Conservation (phyloP, 164 flowering plant genomes). For the Sextonia rubra region DNA sequence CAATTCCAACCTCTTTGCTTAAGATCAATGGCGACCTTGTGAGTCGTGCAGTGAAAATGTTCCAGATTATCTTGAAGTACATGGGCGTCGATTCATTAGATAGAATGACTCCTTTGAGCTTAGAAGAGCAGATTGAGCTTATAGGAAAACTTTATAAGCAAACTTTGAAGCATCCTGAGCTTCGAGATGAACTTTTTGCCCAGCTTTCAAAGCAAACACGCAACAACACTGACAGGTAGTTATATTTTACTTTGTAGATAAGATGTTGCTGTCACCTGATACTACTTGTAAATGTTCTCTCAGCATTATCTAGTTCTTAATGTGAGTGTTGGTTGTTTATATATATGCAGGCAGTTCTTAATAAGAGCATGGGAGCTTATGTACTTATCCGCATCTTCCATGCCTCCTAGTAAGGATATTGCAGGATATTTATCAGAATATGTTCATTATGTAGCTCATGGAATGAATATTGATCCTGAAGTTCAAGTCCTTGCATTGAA, state of each 20-base stretch:
- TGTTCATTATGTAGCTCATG: slow-evolving; percentile 80
- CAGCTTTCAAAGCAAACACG: slow-evolving; percentile 96
- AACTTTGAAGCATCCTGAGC: slow-evolving; percentile 87
- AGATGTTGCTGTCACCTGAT: neutral
- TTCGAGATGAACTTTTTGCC: slow-evolving; percentile 91
- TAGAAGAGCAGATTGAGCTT: slow-evolving; percentile 83
- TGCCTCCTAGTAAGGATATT: slow-evolving; percentile 99
- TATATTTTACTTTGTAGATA: neutral
- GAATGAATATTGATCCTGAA: slow-evolving; percentile 52
- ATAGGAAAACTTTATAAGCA: slow-evolving; percentile 87
- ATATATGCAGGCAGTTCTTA: slow-evolving; percentile 58
- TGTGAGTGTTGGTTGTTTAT: neutral
- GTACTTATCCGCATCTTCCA: slow-evolving; percentile 91
- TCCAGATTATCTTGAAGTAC: slow-evolving; percentile 84
- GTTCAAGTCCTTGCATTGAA: slow-evolving; percentile 70
- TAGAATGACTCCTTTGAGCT: slow-evolving; percentile 48
- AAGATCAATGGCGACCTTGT: slow-evolving; percentile 75
- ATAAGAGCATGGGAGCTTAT: slow-evolving; percentile 93
- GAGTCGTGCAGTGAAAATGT: slow-evolving; percentile 73
- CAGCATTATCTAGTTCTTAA: neutral
- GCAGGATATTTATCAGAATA: slow-evolving; percentile 87
- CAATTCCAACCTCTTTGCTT: slow-evolving; percentile 90
- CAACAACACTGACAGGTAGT: slow-evolving; percentile 79
- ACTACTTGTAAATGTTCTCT: neutral
- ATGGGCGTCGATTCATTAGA: slow-evolving; percentile 91